These are phyloP conservation scores for Aphanocladium album DNA, from an alignment of 2,329 filamentous ascomycete genomes.

Conservation along the genomic window DNA sequence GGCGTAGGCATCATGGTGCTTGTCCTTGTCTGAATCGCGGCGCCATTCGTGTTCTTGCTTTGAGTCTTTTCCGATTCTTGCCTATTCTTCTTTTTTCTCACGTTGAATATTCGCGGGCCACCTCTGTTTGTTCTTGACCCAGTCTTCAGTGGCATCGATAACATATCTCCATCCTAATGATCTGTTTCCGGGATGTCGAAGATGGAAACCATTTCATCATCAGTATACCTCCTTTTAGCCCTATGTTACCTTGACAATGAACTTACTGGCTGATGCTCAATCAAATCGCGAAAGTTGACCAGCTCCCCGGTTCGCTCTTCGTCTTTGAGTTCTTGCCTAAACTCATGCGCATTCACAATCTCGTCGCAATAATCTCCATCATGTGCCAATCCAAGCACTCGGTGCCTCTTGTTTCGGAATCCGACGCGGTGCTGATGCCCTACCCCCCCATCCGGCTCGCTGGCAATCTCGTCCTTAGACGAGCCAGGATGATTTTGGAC, in stretches of 20 bases:
- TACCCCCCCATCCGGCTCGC: conserved; percentile 38
- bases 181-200: conserved; percentile 37
- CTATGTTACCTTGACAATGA: background rate
- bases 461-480: conserved; percentile 31
- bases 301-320: conserved; percentile 23
- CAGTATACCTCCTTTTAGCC: background rate
- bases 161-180: conserved; percentile 46
- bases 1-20: conserved; percentile 20
- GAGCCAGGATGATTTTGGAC: conserved; percentile 32
- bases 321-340: background rate
- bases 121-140: conserved; percentile 41
- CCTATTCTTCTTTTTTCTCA: conserved; percentile 16
- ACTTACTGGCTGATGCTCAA: conserved; percentile 16
- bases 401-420: conserved; percentile 30
- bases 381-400: conserved; percentile 26
- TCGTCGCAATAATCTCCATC: background rate
- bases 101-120: conserved; percentile 43
- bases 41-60: conserved; percentile 19
- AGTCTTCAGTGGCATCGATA: conserved; percentile 42
- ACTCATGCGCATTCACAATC: conserved; percentile 11
- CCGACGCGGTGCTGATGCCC: conserved; percentile 36
- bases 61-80: conserved; percentile 16
- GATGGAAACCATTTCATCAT: conserved; percentile 35
- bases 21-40: conserved; percentile 17
- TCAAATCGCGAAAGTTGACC: conserved; percentile 34